Percentiles rank a stretch among this genome's conserved stretches.
Evolutionary conservation across 2,329 filamentous ascomycete species (phyloP).

Genomic region (Ceratocystis huliohia): DNA sequence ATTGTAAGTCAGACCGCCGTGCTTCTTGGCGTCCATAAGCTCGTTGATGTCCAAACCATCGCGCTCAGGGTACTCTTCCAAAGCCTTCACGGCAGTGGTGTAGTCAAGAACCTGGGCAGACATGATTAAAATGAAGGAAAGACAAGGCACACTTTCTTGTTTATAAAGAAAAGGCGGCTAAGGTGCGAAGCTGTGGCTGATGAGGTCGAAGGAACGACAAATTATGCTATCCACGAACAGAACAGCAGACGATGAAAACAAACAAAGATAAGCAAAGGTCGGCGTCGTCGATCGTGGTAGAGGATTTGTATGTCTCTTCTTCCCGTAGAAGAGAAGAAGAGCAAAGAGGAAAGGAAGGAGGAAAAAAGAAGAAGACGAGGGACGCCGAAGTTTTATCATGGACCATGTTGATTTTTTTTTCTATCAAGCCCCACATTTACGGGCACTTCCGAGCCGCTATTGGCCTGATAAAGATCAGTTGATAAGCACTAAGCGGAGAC

Average conservation of each 20-base stretch:
- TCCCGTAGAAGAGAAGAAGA: slow-evolving; percentile 40
- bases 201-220: slow-evolving; percentile 34
- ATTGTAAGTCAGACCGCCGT: slow-evolving; percentile 94
- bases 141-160: slow-evolving; percentile 21
- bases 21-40: slow-evolving; percentile 79
- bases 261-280: slow-evolving; percentile 26
- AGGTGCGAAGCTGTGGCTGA: slow-evolving; percentile 22
- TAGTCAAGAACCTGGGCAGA: slow-evolving; percentile 58
- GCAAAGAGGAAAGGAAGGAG: slow-evolving; percentile 31
- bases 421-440: slow-evolving; percentile 8
- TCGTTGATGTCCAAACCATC: slow-evolving; percentile 83
- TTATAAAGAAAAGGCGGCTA: slow-evolving; percentile 26
- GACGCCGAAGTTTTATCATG: slow-evolving; percentile 11
- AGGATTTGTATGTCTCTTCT: slow-evolving; percentile 36
- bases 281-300: slow-evolving; percentile 24
- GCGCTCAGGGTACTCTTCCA: slow-evolving; percentile 64
- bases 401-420: slow-evolving; percentile 7
- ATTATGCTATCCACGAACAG: slow-evolving; percentile 27
- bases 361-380: slow-evolving; percentile 27
- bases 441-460: slow-evolving; percentile 13
- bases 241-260: slow-evolving; percentile 27
- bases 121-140: slow-evolving; percentile 38
- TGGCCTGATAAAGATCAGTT: slow-evolving; percentile 16
- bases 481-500: slow-evolving; percentile 8
- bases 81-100: slow-evolving; percentile 62